Evolutionary conservation across 2,329 filamentous ascomycete species (phyloP).

Genomic region (Chalaropsis ovoidea): DNA sequence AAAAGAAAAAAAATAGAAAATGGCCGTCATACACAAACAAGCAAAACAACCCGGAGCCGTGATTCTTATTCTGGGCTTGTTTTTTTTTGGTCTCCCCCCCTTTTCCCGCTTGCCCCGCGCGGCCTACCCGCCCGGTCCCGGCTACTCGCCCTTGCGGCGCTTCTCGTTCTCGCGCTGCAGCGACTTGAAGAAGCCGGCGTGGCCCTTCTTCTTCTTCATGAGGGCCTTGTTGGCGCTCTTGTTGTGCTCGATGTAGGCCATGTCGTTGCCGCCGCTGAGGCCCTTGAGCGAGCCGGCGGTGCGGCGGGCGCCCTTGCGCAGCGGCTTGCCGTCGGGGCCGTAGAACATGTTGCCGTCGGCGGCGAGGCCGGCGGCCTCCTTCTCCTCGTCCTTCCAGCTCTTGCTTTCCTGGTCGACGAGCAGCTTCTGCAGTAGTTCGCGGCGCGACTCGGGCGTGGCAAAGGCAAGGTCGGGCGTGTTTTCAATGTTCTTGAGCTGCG

Average conservation of each 20-base stretch:
- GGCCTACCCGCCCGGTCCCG: too few relatives aligned
- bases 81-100: not conserved
- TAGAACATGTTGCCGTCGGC: constrained; percentile 27
- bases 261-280: constrained; percentile 82
- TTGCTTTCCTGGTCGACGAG: constrained; percentile 66
- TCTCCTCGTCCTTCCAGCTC: constrained; percentile 26
- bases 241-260: constrained; percentile 89
- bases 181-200: constrained; percentile 36
- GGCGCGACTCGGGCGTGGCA: constrained; percentile 64
- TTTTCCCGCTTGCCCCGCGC: not conserved
- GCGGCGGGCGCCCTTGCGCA: constrained; percentile 40
- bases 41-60: not conserved
- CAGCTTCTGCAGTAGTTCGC: constrained; percentile 79
- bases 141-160: constrained; percentile 24
- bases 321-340: constrained; percentile 26
- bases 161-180: constrained; percentile 35
- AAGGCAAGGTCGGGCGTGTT: constrained; percentile 72
- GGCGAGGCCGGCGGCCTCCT: constrained; percentile 20
- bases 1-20: not conserved
- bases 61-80: not conserved
- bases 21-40: too few relatives aligned
- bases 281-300: constrained; percentile 79
- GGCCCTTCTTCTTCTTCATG: constrained; percentile 36
- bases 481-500: constrained; percentile 83
- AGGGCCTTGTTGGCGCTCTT: constrained; percentile 50